Evolutionary conservation across 305 asterid genomes (phyloP).

Genomic region (Plantago coronopus): DNA sequence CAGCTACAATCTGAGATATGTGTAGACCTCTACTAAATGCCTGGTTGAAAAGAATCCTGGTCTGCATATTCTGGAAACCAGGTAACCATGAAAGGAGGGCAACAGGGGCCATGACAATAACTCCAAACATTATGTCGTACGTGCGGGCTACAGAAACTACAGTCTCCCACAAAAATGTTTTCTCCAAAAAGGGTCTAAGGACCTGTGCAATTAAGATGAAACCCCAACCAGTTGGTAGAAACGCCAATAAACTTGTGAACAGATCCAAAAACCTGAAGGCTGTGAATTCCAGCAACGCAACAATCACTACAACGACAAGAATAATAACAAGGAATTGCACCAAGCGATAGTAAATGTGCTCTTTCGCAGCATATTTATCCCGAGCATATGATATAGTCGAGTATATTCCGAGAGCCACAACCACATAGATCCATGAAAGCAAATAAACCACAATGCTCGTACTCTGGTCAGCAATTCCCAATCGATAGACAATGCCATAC

Average conservation of each 20-base stretch:
- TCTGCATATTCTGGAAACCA: slow-evolving; percentile 69
- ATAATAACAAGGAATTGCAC: slow-evolving; percentile 60
- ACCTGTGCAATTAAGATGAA: slow-evolving; percentile 52
- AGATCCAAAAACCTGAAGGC: slow-evolving; percentile 43
- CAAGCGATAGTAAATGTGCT: slow-evolving; percentile 63
- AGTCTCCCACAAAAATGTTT: slow-evolving; percentile 43
- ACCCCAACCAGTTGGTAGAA: slow-evolving; percentile 70
- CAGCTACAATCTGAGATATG: slow-evolving; percentile 61
- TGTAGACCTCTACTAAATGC: slow-evolving; percentile 69
- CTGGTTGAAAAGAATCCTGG: slow-evolving; percentile 62
- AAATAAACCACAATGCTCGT: slow-evolving; percentile 53
- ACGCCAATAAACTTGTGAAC: slow-evolving; percentile 56
- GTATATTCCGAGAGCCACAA: slow-evolving; percentile 45
- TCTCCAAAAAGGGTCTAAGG: slow-evolving; percentile 44
- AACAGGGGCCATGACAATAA: slow-evolving; percentile 53
- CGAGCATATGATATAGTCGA: slow-evolving; percentile 49
- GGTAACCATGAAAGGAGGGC: slow-evolving; percentile 63
- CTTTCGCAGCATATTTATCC: slow-evolving; percentile 55
- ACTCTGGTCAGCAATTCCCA: slow-evolving; percentile 54
- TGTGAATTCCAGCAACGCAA: slow-evolving; percentile 48
- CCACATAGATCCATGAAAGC: slow-evolving; percentile 55
- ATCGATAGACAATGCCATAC: slow-evolving; percentile 61
- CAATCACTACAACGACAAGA: slow-evolving; percentile 35
- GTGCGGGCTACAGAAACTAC: slow-evolving; percentile 46
- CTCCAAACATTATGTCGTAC: slow-evolving; percentile 60